Conservation (phyloP, 164 flowering plant species). For the Cinnamomum chago region DNA sequence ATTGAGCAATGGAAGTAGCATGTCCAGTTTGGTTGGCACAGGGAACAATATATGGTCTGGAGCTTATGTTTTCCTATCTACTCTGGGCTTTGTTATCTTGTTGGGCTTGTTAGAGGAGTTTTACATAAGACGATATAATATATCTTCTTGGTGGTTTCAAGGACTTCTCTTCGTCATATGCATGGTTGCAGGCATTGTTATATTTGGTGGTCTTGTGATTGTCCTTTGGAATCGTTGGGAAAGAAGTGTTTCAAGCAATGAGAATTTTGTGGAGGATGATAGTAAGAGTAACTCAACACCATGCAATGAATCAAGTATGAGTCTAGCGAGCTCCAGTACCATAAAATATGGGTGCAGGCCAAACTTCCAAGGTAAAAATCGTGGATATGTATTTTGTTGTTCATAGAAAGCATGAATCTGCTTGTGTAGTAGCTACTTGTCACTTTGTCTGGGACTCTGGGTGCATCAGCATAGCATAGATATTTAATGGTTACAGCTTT, state of each 20-base stretch:
- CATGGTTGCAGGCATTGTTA: conserved; percentile 57
- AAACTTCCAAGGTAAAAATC: neutral
- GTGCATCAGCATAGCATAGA: conserved; percentile 9
- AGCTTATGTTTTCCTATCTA: conserved; percentile 47
- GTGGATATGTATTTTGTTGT: too few relatives aligned
- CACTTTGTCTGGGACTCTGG: conserved; percentile 65
- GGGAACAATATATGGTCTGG: conserved; percentile 76
- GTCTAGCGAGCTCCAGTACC: neutral
- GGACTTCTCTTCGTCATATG: conserved; percentile 63
- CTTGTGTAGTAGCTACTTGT: conserved; percentile 78
- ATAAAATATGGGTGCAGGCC: conserved; percentile 4
- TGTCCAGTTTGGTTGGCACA: conserved; percentile 85
- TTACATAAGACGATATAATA: conserved; percentile 49
- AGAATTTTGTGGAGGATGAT: conserved; percentile 18
- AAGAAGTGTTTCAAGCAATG: conserved; percentile 23
- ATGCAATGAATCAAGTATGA: conserved; percentile 6
- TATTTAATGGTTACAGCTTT: too few relatives aligned
- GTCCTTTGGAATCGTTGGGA: conserved; percentile 70
- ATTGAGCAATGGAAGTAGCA: conserved; percentile 27
- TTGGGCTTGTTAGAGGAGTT: conserved; percentile 39
- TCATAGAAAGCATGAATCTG: neutral
- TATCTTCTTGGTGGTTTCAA: conserved; percentile 70
- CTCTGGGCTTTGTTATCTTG: conserved; percentile 49
- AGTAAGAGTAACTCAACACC: conserved; percentile 11
- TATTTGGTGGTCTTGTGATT: conserved; percentile 74